Percentiles rank a stretch among this genome's conserved stretches.
Conservation (phyloP, 306 rosid species). For the Vicia sativa region DNA sequence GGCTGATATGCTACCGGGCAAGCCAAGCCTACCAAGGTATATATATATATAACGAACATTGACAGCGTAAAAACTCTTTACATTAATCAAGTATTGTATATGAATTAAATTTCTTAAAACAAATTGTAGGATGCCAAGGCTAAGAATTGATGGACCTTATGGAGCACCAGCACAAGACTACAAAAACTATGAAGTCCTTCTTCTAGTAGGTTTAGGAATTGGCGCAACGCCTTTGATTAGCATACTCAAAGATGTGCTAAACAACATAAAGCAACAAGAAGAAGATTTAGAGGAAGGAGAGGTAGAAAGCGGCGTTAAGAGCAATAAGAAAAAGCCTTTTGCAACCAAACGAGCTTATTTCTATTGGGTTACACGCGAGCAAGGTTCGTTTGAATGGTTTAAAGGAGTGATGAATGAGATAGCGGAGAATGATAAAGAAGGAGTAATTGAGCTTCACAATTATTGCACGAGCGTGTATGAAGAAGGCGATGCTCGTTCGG, state of each 20-base stretch:
- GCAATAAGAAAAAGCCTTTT: conserved; percentile 57
- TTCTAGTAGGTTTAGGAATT: conserved; percentile 84
- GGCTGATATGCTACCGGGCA: conserved; percentile 63
- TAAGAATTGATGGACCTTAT: conserved; percentile 77
- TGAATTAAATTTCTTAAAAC: background rate
- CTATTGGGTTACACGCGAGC: conserved; percentile 90
- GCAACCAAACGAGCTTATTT: conserved; percentile 79
- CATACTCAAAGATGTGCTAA: conserved; percentile 81
- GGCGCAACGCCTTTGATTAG: conserved; percentile 91
- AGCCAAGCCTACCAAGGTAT: conserved; percentile 61
- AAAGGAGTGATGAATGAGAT: conserved; percentile 83
- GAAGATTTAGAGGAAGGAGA: conserved; percentile 57
- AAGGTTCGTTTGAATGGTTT: conserved; percentile 91
- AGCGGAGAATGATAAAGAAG: conserved; percentile 65
- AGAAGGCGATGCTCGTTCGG: conserved; percentile 88
- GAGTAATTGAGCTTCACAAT: conserved; percentile 75
- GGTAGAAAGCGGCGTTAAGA: conserved; percentile 35
- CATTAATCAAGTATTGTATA: background rate
- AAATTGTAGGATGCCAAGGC: conserved; percentile 69
- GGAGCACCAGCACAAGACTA: conserved; percentile 97
- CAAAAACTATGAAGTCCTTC: conserved; percentile 78
- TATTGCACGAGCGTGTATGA: conserved; percentile 84
- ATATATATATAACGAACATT: background rate
- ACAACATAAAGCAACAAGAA: conserved; percentile 66
- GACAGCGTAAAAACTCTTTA: background rate